Conservation (phyloP, 2,329 filamentous ascomycete genomes). For the Penicillium sp. region DNA sequence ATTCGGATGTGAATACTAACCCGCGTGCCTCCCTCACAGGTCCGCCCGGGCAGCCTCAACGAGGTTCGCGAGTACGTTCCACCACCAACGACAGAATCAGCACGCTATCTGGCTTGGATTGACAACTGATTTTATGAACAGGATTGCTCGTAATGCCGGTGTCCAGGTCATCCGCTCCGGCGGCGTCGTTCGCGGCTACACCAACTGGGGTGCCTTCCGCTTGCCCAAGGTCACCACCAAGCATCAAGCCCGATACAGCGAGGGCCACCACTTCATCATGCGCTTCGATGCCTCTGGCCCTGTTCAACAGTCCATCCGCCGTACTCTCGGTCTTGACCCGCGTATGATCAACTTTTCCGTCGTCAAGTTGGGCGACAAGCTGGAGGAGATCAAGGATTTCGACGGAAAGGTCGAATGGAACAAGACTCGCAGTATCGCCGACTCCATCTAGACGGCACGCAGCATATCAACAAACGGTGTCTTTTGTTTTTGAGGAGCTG, state of each 20-base stretch:
- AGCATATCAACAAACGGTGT: background rate
- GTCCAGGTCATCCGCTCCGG: slow-evolving; percentile 77
- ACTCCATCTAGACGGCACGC: slow-evolving; percentile 23
- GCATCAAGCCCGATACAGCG: slow-evolving; percentile 79
- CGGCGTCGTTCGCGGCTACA: slow-evolving; percentile 87
- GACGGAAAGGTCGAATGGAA: slow-evolving; percentile 58
- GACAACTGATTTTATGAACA: slow-evolving; percentile 40
- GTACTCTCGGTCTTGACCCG: slow-evolving; percentile 80
- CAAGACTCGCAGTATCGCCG: slow-evolving; percentile 31
- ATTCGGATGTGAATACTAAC: slow-evolving; percentile 13
- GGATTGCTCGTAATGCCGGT: slow-evolving; percentile 85
- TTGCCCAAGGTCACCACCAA: slow-evolving; percentile 78
- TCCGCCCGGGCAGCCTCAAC: slow-evolving; percentile 82
- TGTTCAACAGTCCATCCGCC: slow-evolving; percentile 73
- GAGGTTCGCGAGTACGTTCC: slow-evolving; percentile 89
- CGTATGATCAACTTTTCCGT: slow-evolving; percentile 84
- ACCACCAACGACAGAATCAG: slow-evolving; percentile 5
- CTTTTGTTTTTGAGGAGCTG: background rate
- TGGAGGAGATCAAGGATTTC: slow-evolving; percentile 63
- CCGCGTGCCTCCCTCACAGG: slow-evolving; percentile 54
- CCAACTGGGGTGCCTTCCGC: slow-evolving; percentile 92
- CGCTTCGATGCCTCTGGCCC: slow-evolving; percentile 80
- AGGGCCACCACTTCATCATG: slow-evolving; percentile 97
- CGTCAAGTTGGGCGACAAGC: slow-evolving; percentile 76
- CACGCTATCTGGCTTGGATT: slow-evolving; percentile 1